Conservation (phyloP, 2,329 filamentous ascomycete species). For the Phialophora expanda region DNA sequence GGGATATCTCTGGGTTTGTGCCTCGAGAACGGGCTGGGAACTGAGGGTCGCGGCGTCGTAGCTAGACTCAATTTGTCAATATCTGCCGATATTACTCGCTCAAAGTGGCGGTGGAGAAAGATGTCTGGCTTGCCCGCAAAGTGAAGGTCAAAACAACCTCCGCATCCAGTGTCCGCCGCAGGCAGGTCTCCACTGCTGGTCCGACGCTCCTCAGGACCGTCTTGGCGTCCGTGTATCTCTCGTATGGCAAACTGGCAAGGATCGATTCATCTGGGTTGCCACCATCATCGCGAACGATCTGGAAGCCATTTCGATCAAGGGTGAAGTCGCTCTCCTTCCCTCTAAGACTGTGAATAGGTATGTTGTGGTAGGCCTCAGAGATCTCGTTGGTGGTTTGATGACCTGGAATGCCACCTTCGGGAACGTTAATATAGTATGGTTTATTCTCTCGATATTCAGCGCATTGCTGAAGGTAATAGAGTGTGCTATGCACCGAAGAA, state of each 20-base stretch:
- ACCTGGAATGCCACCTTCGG: constrained; percentile 1
- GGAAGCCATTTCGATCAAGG: constrained; percentile 10
- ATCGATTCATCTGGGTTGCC: constrained; percentile 3
- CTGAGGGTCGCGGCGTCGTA: constrained; percentile 1
- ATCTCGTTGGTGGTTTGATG: constrained; percentile 1
- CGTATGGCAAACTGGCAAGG: constrained; percentile 4
- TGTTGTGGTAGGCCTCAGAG: constrained; percentile 3
- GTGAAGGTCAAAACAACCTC: constrained; percentile 3
- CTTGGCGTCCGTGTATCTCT: constrained; percentile 3
- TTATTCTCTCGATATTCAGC: constrained; percentile 5
- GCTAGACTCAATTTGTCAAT: constrained; percentile 1
- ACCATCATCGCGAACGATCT: constrained; percentile 4
- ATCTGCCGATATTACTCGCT: neutral
- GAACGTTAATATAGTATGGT: constrained; percentile 4
- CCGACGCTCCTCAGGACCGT: constrained; percentile 2
- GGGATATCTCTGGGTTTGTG: neutral
- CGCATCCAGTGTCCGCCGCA: constrained; percentile 2
- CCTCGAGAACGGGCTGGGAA: constrained; percentile 3
- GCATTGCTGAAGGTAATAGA: constrained; percentile 1
- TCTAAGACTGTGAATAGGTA: neutral
- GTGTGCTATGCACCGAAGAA: constrained; percentile 4
- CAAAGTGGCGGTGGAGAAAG: constrained; percentile 3
- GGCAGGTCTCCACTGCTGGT: constrained; percentile 3
- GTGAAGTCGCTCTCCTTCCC: constrained; percentile 8
- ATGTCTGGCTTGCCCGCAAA: constrained; percentile 3